Evolutionary conservation across 768 basidiomycete species (phyloP).

Genomic region (Suillus tomentosus): DNA sequence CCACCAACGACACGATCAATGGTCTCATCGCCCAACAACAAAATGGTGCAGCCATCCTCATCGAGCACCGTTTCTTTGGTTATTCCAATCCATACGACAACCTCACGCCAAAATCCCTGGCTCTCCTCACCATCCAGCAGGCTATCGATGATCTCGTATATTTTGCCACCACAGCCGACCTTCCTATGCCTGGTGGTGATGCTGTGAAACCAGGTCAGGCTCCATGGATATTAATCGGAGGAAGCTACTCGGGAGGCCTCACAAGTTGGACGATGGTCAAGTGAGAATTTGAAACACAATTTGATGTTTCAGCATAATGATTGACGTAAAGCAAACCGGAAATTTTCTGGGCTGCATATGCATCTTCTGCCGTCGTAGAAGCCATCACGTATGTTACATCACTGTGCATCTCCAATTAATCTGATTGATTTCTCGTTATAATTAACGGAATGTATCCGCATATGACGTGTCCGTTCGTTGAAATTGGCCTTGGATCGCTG

Average conservation of each 20-base stretch:
- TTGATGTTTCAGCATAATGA: background rate
- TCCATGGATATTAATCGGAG: constrained; percentile 46
- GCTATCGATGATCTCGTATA: constrained; percentile 73
- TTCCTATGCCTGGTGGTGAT: constrained; percentile 69
- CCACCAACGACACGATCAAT: constrained; percentile 65
- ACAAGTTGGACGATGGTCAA: constrained; percentile 72
- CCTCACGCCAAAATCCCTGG: constrained; percentile 57
- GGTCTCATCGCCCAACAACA: constrained; percentile 68
- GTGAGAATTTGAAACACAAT: constrained; percentile 36
- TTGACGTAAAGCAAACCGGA: constrained; percentile 35
- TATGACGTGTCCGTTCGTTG: background rate
- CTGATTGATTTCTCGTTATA: background rate
- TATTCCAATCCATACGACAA: constrained; percentile 69
- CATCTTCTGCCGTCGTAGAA: constrained; percentile 50
- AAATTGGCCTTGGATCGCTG: too few relatives aligned
- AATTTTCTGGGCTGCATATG: constrained; percentile 45
- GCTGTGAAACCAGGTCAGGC: constrained; percentile 53
- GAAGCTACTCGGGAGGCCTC: constrained; percentile 48
- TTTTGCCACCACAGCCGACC: constrained; percentile 65
- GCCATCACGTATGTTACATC: constrained; percentile 39
- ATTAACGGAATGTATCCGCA: background rate
- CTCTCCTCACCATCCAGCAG: constrained; percentile 68
- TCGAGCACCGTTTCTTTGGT: constrained; percentile 79
- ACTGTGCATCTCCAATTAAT: constrained; percentile 3
- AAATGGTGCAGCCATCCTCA: constrained; percentile 60